These are phyloP conservation scores for Phaeodactylum tricornutum DNA, from an alignment of 108 stramenopile species.

Conservation along the genomic window DNA sequence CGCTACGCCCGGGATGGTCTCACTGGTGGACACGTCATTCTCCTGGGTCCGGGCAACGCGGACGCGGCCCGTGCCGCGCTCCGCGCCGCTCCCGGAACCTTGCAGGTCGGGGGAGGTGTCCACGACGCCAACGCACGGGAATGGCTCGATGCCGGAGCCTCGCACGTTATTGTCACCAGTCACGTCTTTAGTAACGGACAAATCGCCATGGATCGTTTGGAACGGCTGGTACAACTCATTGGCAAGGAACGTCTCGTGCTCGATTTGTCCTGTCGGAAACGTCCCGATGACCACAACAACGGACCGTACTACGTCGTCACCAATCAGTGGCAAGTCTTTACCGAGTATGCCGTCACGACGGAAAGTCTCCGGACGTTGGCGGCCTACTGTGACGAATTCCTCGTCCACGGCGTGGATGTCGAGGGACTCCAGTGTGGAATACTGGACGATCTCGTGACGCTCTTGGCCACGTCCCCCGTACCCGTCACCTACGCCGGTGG, in stretches of 20 bases:
- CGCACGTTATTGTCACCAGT: constrained; percentile 96
- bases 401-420: constrained; percentile 97
- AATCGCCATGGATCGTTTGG: constrained; percentile 72
- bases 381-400: constrained; percentile 87
- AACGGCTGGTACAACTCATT: constrained; percentile 43
- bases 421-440: constrained; percentile 96
- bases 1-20: constrained; percentile 78
- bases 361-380: constrained; percentile 63
- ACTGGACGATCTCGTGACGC: constrained; percentile 80
- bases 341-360: constrained; percentile 53
- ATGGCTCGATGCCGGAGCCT: constrained; percentile 89
- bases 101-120: constrained; percentile 96
- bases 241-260: constrained; percentile 89
- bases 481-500: constrained; percentile 99
- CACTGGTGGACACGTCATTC: constrained; percentile 95
- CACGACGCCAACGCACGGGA: constrained; percentile 66
- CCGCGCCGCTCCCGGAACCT: constrained; percentile 71
- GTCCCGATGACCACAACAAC: constrained; percentile 15
- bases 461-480: constrained; percentile 84
- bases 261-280: constrained; percentile 86
- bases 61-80: constrained; percentile 82
- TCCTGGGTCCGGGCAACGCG: constrained; percentile 87
- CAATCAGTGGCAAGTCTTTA: constrained; percentile 94
- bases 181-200: constrained; percentile 81
- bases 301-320: constrained; percentile 89